Percentiles rank a stretch among this genome's conserved stretches.
Conservation (phyloP, 768 basidiomycete genomes). For the Agaricus bisporus region DNA sequence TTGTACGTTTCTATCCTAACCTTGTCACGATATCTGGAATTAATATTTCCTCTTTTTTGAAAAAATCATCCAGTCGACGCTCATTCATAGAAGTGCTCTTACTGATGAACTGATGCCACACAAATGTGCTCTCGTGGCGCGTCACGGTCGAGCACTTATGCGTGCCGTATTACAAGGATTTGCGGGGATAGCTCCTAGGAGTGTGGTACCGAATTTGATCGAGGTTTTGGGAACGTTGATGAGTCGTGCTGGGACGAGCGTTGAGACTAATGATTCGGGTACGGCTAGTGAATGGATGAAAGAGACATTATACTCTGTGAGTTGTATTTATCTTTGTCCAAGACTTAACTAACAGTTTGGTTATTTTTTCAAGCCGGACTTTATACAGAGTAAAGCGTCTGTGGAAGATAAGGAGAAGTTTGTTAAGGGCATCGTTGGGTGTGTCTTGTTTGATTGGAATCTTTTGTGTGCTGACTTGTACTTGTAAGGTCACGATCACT, state of each 20-base stretch:
- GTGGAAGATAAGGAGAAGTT: constrained; percentile 75
- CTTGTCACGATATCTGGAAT: too few species aligned
- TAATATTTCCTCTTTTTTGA: background rate
- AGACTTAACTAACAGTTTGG: background rate
- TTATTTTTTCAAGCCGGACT: constrained; percentile 48
- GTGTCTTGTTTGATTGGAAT: constrained; percentile 13
- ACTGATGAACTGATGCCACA: constrained; percentile 55
- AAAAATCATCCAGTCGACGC: constrained; percentile 52
- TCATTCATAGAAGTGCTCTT: constrained; percentile 61
- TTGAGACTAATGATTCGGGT: constrained; percentile 23
- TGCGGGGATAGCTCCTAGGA: constrained; percentile 79
- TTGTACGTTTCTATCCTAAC: constrained; percentile 39
- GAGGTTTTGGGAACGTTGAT: constrained; percentile 72
- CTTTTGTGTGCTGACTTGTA: background rate
- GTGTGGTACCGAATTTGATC: constrained; percentile 76
- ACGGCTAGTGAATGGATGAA: constrained; percentile 60
- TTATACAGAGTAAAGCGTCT: constrained; percentile 67
- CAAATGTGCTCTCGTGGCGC: constrained; percentile 33
- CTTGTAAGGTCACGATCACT: constrained; percentile 62
- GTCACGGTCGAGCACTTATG: constrained; percentile 62
- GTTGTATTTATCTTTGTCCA: constrained; percentile 9
- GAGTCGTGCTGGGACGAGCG: constrained; percentile 32
- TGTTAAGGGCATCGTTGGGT: constrained; percentile 67
- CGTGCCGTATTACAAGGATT: constrained; percentile 73
- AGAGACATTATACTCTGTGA: constrained; percentile 62